Evolutionary conservation across 2,329 filamentous ascomycete species (phyloP).

Genomic region (Sporothrix dimorphospora): DNA sequence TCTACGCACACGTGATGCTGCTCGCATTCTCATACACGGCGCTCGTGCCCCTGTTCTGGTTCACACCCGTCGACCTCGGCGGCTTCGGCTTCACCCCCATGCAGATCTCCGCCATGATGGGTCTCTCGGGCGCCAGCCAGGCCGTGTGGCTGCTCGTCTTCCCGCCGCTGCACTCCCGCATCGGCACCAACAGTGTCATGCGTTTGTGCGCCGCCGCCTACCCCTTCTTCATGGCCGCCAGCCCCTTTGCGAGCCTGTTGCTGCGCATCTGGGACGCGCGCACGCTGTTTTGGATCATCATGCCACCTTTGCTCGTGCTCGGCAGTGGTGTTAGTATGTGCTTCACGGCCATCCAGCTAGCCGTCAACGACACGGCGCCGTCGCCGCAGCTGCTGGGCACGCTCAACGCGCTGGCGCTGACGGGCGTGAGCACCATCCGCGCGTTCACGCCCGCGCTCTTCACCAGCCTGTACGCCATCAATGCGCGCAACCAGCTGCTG

Average conservation of each 20-base stretch:
- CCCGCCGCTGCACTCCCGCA: conserved; percentile 65
- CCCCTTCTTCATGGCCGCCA: conserved; percentile 63
- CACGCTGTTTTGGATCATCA: conserved; percentile 60
- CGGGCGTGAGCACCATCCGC: conserved; percentile 62
- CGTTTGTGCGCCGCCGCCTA: conserved; percentile 60
- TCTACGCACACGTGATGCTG: conserved; percentile 68
- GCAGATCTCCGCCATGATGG: conserved; percentile 69
- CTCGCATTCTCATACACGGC: conserved; percentile 74
- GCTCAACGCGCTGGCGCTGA: conserved; percentile 70
- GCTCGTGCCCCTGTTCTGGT: conserved; percentile 69
- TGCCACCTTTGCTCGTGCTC: conserved; percentile 50
- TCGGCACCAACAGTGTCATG: conserved; percentile 69
- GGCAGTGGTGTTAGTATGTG: conserved; percentile 69
- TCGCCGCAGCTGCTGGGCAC: conserved; percentile 66
- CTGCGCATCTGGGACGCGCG: conserved; percentile 48
- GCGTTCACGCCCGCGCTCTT: conserved; percentile 68
- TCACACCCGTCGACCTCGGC: conserved; percentile 62
- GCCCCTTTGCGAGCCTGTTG: conserved; percentile 60
- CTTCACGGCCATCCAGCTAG: conserved; percentile 72
- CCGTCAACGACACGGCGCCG: conserved; percentile 74
- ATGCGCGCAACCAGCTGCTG: conserved; percentile 63
- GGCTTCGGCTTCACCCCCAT: conserved; percentile 65
- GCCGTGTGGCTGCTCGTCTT: conserved; percentile 72
- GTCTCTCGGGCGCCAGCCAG: conserved; percentile 65
- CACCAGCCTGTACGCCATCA: conserved; percentile 68